Evolutionary conservation across 2,329 filamentous ascomycete genomes (phyloP).

Genomic region (Dothiorella sarmentorum): DNA sequence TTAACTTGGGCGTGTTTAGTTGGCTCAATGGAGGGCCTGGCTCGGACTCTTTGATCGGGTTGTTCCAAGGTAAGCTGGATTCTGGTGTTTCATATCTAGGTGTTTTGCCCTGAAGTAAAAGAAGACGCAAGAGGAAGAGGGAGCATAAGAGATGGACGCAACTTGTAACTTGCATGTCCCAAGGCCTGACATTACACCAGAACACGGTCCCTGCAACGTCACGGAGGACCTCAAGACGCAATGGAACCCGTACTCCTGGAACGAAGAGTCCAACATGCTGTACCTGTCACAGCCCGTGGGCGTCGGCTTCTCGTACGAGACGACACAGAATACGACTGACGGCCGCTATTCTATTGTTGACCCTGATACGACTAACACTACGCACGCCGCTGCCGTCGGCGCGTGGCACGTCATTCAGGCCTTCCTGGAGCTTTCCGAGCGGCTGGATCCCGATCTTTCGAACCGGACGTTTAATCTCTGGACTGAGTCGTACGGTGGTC

Average conservation of each 20-base stretch:
- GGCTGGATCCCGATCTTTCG: slow-evolving; percentile 44
- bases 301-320: slow-evolving; percentile 41
- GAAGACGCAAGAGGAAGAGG: no score
- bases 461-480: slow-evolving; percentile 48
- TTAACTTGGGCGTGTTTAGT: background rate
- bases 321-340: slow-evolving; percentile 19
- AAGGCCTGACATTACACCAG: no score
- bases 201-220: slow-evolving; percentile 46
- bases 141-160: no score
- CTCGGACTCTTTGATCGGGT: slow-evolving; percentile 41
- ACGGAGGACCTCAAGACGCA: slow-evolving; percentile 38
- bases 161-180: no score
- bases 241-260: slow-evolving; percentile 40
- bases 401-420: slow-evolving; percentile 38
- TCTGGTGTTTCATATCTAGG: background rate
- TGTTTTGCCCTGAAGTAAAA: no score
- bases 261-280: slow-evolving; percentile 38
- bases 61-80: slow-evolving; percentile 30
- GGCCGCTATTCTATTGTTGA: slow-evolving; percentile 9
- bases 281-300: slow-evolving; percentile 40
- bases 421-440: slow-evolving; percentile 38
- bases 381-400: slow-evolving; percentile 34
- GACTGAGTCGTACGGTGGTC: slow-evolving; percentile 48
- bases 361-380: slow-evolving; percentile 27
- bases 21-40: slow-evolving; percentile 39